Percentiles rank a stretch among this genome's conserved stretches.
Conservation (phyloP, 2,329 filamentous ascomycete genomes). For the Ophiostoma piceae region DNA sequence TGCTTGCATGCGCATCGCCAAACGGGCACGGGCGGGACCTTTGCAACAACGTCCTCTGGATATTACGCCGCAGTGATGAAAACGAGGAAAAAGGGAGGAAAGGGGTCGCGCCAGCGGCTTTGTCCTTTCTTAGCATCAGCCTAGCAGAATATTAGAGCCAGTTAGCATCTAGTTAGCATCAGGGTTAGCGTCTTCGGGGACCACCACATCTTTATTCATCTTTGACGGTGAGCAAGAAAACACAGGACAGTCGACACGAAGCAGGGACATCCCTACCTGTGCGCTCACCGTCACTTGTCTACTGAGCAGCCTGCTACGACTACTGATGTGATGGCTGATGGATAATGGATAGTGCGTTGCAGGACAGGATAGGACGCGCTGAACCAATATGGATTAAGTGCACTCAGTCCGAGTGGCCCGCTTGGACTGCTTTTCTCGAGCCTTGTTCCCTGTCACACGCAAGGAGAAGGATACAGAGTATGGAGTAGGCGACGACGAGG, state of each 20-base stretch:
- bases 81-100: background rate
- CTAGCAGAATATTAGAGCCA: background rate
- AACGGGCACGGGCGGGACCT: conserved; percentile 5
- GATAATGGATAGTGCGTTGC: background rate
- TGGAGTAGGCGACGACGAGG: background rate
- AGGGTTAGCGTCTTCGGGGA: conserved; percentile 2
- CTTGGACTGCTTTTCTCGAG: conserved; percentile 8
- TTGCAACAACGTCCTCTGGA: background rate
- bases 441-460: conserved; percentile 12
- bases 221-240: background rate
- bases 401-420: background rate
- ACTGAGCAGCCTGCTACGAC: too few relatives aligned
- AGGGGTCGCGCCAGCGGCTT: background rate
- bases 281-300: conserved; percentile 12
- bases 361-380: background rate
- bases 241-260: background rate
- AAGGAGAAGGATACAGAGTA: background rate
- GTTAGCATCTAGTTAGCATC: background rate
- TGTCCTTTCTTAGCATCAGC: conserved; percentile 6
- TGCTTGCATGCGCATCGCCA: background rate
- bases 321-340: background rate
- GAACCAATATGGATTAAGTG: background rate
- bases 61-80: background rate
- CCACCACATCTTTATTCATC: background rate
- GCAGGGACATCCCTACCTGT: conserved; percentile 16